Conservation (phyloP, 1,139 yeast species). For the Saccharomycopsis crataegensis region DNA sequence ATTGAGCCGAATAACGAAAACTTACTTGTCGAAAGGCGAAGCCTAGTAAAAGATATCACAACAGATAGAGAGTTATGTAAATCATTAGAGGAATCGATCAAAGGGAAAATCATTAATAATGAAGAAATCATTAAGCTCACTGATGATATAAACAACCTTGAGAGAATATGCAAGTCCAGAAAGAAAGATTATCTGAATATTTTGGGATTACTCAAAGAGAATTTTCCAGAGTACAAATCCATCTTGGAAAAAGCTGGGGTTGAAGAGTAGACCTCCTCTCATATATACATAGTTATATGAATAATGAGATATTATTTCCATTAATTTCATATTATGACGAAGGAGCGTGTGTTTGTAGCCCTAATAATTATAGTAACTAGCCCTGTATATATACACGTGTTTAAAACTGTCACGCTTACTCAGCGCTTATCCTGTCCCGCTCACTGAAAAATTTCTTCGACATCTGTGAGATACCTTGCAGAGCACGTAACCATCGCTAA, state of each 20-base stretch:
- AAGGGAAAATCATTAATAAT: not conserved
- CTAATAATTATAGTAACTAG: too few species aligned
- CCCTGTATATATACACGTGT: too few species aligned
- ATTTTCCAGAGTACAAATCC: constrained; percentile 5
- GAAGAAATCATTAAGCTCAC: not conserved
- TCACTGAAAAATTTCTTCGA: too few species aligned
- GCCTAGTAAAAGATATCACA: not conserved
- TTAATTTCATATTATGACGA: too few species aligned
- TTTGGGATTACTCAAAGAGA: constrained; percentile 4
- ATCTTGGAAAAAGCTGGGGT: constrained; percentile 8
- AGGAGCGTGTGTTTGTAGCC: too few species aligned
- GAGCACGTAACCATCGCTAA: too few species aligned
- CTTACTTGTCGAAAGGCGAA: not conserved
- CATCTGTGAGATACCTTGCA: too few species aligned
- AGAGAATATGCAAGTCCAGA: constrained; percentile 2
- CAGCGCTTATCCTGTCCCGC: too few species aligned
- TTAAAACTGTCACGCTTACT: too few species aligned
- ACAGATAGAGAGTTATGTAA: not conserved
- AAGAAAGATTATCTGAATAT: constrained; percentile 7
- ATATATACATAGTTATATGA: too few species aligned
- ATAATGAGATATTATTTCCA: too few species aligned
- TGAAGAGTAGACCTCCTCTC: not conserved
- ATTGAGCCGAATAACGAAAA: constrained; percentile 1
- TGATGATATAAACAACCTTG: not conserved
- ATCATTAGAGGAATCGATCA: not conserved